Conservation (phyloP, 495 filamentous ascomycete species). For the Pyrenula aspistea region DNA sequence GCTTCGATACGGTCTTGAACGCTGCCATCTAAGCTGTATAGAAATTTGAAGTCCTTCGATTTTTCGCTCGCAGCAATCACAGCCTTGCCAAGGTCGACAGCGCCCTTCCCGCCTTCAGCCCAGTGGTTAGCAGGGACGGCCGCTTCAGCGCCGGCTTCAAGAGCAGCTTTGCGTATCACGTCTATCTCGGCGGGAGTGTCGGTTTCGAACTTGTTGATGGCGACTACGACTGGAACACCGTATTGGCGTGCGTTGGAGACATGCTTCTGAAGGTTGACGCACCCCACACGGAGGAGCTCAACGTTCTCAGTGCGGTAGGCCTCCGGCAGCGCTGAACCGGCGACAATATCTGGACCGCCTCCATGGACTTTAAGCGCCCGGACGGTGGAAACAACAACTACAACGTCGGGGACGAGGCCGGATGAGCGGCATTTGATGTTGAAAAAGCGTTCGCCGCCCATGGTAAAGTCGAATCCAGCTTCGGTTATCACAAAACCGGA, state of each 20-base stretch:
- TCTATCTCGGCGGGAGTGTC: constrained; percentile 90
- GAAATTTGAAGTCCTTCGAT: constrained; percentile 79
- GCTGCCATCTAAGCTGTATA: constrained; percentile 69
- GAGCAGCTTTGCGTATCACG: constrained; percentile 76
- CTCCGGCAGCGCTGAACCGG: constrained; percentile 68
- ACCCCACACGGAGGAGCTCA: constrained; percentile 77
- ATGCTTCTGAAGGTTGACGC: constrained; percentile 89
- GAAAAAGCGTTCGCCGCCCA: constrained; percentile 99
- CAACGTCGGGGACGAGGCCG: constrained; percentile 80
- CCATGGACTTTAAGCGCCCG: constrained; percentile 94
- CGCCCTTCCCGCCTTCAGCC: constrained; percentile 89
- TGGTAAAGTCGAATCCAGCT: constrained; percentile 97
- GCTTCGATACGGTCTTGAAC: constrained; percentile 85
- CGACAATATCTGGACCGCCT: constrained; percentile 81
- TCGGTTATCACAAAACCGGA: constrained; percentile 94
- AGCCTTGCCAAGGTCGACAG: constrained; percentile 76
- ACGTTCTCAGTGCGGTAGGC: constrained; percentile 90
- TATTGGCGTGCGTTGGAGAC: constrained; percentile 78
- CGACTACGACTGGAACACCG: constrained; percentile 91
- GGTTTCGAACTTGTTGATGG: constrained; percentile 85
- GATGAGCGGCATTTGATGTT: constrained; percentile 98
- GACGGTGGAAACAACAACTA: constrained; percentile 91
- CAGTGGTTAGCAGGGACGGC: constrained; percentile 93
- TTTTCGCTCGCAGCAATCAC: constrained; percentile 75
- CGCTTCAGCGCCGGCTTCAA: constrained; percentile 87